A percentile compares a stretch with the other conserved stretches of the same genome.
Evolutionary conservation across 495 filamentous ascomycete genomes (phyloP).

Genomic region (Penicillium arizonense): DNA sequence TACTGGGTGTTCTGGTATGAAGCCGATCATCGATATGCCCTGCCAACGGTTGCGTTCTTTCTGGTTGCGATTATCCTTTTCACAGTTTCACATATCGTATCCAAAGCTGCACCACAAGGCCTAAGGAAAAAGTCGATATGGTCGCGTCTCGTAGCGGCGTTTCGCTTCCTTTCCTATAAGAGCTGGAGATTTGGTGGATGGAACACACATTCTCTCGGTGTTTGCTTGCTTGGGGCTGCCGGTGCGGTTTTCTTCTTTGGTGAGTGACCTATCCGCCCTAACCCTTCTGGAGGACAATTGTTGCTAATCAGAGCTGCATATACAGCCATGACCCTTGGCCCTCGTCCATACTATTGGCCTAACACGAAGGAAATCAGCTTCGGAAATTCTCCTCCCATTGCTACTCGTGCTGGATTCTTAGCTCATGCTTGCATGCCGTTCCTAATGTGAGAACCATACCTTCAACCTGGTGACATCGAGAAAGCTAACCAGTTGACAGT

Average conservation of each 20-base stretch:
- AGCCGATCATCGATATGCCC: slow-evolving; percentile 51
- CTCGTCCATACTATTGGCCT: slow-evolving; percentile 59
- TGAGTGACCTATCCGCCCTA: slow-evolving; percentile 15
- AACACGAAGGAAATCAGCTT: slow-evolving; percentile 40
- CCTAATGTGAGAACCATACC: slow-evolving; percentile 35
- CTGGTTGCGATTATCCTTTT: slow-evolving; percentile 46
- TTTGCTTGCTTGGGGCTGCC: slow-evolving; percentile 34
- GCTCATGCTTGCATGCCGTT: slow-evolving; percentile 51
- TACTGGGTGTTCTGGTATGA: slow-evolving; percentile 54
- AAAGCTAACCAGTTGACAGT: slow-evolving; percentile 10
- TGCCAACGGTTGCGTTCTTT: slow-evolving; percentile 51
- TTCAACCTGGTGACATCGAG: slow-evolving; percentile 7
- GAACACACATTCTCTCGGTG: slow-evolving; percentile 44
- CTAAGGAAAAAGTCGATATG: slow-evolving; percentile 19
- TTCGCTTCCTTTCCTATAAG: slow-evolving; percentile 42
- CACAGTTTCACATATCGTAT: slow-evolving; percentile 31
- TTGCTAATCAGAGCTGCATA: neutral
- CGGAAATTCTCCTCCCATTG: slow-evolving; percentile 51
- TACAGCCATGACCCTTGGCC: slow-evolving; percentile 47
- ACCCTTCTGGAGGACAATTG: too few species aligned
- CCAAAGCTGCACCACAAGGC: slow-evolving; percentile 16
- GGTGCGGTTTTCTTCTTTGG: slow-evolving; percentile 49
- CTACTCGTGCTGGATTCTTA: slow-evolving; percentile 52
- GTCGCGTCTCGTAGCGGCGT: slow-evolving; percentile 20
- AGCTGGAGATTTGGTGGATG: slow-evolving; percentile 35